Base-by-base conservation (phyloP, 129 eudicot species). In the Helianthus annuus region DNA sequence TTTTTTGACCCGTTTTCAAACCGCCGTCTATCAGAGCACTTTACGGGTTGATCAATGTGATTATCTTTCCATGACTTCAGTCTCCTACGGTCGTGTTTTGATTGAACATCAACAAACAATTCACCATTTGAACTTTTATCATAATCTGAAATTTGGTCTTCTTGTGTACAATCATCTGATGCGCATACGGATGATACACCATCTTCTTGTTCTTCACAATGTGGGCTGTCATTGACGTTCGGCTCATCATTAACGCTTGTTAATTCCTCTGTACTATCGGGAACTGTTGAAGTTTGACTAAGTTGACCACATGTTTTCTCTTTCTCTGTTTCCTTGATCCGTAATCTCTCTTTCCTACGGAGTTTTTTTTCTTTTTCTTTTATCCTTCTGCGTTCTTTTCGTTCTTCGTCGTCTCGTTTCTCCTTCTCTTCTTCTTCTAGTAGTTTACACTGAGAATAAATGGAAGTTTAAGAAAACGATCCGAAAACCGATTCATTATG, bases 381-480 rank as follows among this genome's bases (percentile, higher is more conserved):
- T 51, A 76, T 82, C 64, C 88, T 84, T 75, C 83, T 88, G 13
- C 96, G 86, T 59, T 94, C 99, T 67, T 84, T 88, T 22, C 96
- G 89, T 81, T 90, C 97, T 84, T 94, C 99, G 54, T 94, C 99
- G 75, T 90, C 93, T 3, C 91, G 93, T 68, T 90, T 94, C 79
- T 94, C 99, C 59, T 86, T 94, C 79, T 94, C 97, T 81, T 94
- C 99, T 83, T 94, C 99, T 79, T 94, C 97, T 45, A 94, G 97
- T 64, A 94, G 97, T 76, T 94, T 94, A 80, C 64, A 82, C 99
- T 94, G 78, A 32, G 22, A 75, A 62, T 36, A 39, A 48, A 75
- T 9, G 39, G 63, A 65, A 69, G 76, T 67, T 74, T n/a, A 29
- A 32, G 32, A 72, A 49, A 72, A 69, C 4, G 32, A 39, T 16